These are phyloP conservation scores for Cicer cuneatum DNA, from an alignment of 306 rosid species.

Conservation along the genomic window DNA sequence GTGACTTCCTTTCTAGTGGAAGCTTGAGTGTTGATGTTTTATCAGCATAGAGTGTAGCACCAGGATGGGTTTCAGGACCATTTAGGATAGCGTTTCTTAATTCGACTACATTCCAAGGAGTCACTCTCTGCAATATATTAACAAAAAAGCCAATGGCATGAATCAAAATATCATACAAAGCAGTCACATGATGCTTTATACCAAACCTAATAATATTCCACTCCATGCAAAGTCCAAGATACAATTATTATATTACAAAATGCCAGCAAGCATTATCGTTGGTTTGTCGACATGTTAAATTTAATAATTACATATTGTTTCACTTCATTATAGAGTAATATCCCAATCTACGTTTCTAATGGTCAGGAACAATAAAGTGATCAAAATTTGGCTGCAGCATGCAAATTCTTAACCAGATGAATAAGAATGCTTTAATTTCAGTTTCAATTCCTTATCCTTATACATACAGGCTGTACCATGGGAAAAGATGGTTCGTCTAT, in stretches of 20 bases:
- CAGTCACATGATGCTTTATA: background rate
- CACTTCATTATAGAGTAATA: slow-evolving; percentile 3
- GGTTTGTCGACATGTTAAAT: slow-evolving; percentile 30
- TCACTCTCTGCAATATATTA: slow-evolving; percentile 71
- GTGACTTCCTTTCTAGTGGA: slow-evolving; percentile 49
- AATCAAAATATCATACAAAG: slow-evolving; percentile 41
- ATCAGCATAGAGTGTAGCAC: slow-evolving; percentile 85
- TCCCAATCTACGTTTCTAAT: slow-evolving; percentile 24
- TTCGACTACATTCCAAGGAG: slow-evolving; percentile 83
- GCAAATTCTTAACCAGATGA: slow-evolving; percentile 3
- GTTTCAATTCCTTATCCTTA: slow-evolving; percentile 8
- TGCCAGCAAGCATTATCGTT: slow-evolving; percentile 4
- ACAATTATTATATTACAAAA: slow-evolving; percentile 12
- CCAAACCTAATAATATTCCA: slow-evolving; percentile 6
- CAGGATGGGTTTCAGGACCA: slow-evolving; percentile 88
- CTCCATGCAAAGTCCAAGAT: slow-evolving; percentile 27
- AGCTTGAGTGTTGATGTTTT: slow-evolving; percentile 59
- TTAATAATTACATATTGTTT: slow-evolving; percentile 14
- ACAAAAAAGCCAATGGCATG: slow-evolving; percentile 11
- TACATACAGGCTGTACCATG: background rate
- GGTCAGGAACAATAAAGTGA: slow-evolving; percentile 1
- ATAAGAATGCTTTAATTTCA: slow-evolving; percentile 14
- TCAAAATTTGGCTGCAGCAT: slow-evolving; percentile 17
- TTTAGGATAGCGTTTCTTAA: slow-evolving; percentile 74
- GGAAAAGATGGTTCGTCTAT: slow-evolving; percentile 23